Percentiles rank a stretch among this genome's conserved stretches.
These are phyloP conservation scores for Leucaena leucocephala DNA, from an alignment of 306 rosid species.

Conservation along the genomic window DNA sequence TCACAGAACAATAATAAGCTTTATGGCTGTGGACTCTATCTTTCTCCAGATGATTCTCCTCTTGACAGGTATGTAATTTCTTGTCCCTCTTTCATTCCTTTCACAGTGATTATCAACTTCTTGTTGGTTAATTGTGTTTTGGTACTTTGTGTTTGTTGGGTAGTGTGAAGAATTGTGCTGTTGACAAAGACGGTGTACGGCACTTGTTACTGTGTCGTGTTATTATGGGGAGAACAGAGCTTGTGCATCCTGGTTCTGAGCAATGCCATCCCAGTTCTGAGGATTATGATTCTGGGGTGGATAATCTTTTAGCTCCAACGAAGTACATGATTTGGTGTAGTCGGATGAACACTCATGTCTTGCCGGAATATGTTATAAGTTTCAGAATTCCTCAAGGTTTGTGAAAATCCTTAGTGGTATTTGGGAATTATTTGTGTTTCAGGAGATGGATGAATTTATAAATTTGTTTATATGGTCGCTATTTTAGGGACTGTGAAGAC, in stretches of 20 bases:
- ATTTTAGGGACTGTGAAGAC: slow-evolving; percentile 49
- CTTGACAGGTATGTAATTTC: slow-evolving; percentile 50
- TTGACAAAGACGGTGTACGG: slow-evolving; percentile 62
- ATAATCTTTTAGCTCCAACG: slow-evolving; percentile 51
- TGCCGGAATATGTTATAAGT: slow-evolving; percentile 78
- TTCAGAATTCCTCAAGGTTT: slow-evolving; percentile 65
- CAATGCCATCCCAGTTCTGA: slow-evolving; percentile 72
- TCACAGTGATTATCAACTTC: not conserved
- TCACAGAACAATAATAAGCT: slow-evolving; percentile 28
- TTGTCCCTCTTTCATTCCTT: not conserved
- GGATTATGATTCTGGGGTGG: slow-evolving; percentile 77
- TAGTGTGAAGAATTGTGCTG: slow-evolving; percentile 53
- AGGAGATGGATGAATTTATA: not conserved
- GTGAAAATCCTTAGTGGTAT: not conserved
- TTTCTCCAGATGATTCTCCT: slow-evolving; percentile 74
- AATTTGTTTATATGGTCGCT: not conserved
- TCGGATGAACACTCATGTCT: slow-evolving; percentile 75
- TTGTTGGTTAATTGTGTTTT: not conserved
- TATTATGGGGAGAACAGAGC: slow-evolving; percentile 72
- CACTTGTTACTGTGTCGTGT: slow-evolving; percentile 80
- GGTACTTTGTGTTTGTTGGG: not conserved
- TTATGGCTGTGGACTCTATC: slow-evolving; percentile 53
- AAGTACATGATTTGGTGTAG: slow-evolving; percentile 76
- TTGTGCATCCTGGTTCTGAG: slow-evolving; percentile 51
- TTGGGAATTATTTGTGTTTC: not conserved